Percentiles rank a stretch among this genome's conserved stretches.
Evolutionary conservation across 78 protist species (phyloP).

Genomic region (Dictyostelium discoideum): DNA sequence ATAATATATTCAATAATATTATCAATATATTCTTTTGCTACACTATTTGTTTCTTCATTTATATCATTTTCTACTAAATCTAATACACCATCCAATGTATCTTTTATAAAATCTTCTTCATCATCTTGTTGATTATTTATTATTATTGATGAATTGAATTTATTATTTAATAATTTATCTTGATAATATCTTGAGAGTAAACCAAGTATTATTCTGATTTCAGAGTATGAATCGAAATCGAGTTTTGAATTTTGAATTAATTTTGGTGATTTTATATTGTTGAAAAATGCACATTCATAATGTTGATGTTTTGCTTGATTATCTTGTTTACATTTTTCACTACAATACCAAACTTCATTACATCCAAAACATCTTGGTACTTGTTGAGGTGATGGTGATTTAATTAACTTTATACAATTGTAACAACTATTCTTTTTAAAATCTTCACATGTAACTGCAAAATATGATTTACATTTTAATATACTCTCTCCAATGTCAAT

Average conservation of each 20-base stretch:
- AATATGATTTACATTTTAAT: constrained; percentile 7
- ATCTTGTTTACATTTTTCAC: neutral
- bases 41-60: constrained; percentile 2
- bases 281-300: constrained; percentile 46
- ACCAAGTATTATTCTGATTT: constrained; percentile 52
- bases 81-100: constrained; percentile 32
- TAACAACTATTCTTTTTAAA: constrained; percentile 21
- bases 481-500: constrained; percentile 32
- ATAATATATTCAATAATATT: neutral
- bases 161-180: constrained; percentile 16
- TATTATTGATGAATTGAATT: neutral
- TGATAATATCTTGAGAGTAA: constrained; percentile 13
- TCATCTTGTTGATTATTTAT: neutral
- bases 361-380: constrained; percentile 1
- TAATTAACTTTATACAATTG: constrained; percentile 17
- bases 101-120: neutral
- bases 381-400: neutral
- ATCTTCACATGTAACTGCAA: constrained; percentile 18
- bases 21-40: constrained; percentile 30
- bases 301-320: neutral
- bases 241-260: neutral
- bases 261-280: neutral
- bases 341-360: constrained; percentile 54
- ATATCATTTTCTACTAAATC: constrained; percentile 51
- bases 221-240: constrained; percentile 20